Evolutionary conservation across 495 filamentous ascomycete species (phyloP), one percentile per base, ranked within the genome.

Genomic region (Elasticomyces elasticus): DNA sequence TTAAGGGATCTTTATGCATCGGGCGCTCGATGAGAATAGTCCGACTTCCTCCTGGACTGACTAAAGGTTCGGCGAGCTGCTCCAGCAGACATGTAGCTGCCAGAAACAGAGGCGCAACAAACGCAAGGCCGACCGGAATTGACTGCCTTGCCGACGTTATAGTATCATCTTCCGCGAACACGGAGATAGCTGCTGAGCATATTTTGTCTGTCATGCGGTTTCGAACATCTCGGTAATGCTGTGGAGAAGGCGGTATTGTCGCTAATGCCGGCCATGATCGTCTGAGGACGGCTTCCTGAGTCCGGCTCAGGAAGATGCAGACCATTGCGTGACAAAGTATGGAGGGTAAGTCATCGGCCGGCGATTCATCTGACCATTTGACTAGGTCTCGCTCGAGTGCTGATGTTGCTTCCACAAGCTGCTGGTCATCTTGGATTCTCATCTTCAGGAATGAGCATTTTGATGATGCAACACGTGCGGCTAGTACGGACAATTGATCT

Each of bases 181-280:
- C 31, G 23, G 15, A 49, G 2, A 51, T 51, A 23, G 35, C 45
- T 33, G 42, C 56, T 3, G 44, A 22, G 37, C 56, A 59, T 2
- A 59, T 53, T 7, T 59, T 51, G 28, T 20, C 23, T 12, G 27
- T 37, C 51, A 54, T 59, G 15, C 38, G 27, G 17, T 49, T 27
- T 10, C 56, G 50, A 17, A 44, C 35, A 4, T 10, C 27, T 10
- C 28, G 51, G 51, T 28, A 59, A n/a, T 59, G 50, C 15, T 54
- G 48, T 9, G 51, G 42, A 20, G 33, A 19, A 12, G 41, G 56
- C 12, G 51, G 37, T 15, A 17, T 10, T 9, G 17, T 28, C 11
- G 53, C n/a, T 4, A 59, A 22, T 11, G 1, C n/a, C 7, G 56
- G 56, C 56, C 56, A 59, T 17, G 56, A 59, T 23, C 56, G 41